phyloP scores from a whole-genome alignment of 768 basidiomycete genomes.

The Auricularia sp. region DNA sequence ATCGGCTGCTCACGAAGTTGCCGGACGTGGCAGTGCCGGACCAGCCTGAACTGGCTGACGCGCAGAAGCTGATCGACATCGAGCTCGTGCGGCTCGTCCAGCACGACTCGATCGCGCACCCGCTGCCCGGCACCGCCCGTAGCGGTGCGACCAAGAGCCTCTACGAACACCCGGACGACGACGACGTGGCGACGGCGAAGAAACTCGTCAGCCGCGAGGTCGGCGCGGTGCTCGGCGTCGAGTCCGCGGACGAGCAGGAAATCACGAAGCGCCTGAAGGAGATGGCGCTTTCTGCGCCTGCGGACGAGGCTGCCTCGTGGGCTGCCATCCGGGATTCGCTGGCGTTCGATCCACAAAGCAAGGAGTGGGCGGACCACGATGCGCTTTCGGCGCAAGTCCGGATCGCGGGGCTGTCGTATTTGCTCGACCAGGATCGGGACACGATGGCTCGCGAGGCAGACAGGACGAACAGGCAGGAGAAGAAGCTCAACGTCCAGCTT shows the following conservation, averaged over 20 bases:
- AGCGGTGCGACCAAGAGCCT: conserved; percentile 61
- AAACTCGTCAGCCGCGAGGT: conserved; percentile 69
- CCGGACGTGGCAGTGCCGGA: conserved; percentile 32
- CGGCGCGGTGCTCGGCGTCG: conserved; percentile 71
- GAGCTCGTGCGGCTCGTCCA: conserved; percentile 73
- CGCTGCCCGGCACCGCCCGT: conserved; percentile 75
- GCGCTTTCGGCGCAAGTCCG: conserved; percentile 50
- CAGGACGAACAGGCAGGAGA: conserved; percentile 78
- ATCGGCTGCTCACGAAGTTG: conserved; percentile 51
- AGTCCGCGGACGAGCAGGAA: conserved; percentile 61
- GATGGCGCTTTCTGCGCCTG: conserved; percentile 8
- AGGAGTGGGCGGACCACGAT: conserved; percentile 58
- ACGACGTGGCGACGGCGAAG: conserved; percentile 60
- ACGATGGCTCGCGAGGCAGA: conserved; percentile 71
- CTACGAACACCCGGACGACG: conserved; percentile 72
- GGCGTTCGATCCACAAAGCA: conserved; percentile 45
- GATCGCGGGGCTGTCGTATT: conserved; percentile 49
- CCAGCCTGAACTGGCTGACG: conserved; percentile 33
- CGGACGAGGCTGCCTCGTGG: conserved; percentile 60
- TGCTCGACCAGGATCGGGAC: conserved; percentile 55
- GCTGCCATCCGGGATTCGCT: conserved; percentile 53
- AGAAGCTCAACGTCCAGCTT: conserved; percentile 75
- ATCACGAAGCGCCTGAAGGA: conserved; percentile 16
- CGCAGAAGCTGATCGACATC: conserved; percentile 55
- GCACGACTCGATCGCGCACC: conserved; percentile 82